These are phyloP conservation scores for Ceratobasidium sp. DNA, from an alignment of 1,284 basidiomycete species.

Conservation along the genomic window DNA sequence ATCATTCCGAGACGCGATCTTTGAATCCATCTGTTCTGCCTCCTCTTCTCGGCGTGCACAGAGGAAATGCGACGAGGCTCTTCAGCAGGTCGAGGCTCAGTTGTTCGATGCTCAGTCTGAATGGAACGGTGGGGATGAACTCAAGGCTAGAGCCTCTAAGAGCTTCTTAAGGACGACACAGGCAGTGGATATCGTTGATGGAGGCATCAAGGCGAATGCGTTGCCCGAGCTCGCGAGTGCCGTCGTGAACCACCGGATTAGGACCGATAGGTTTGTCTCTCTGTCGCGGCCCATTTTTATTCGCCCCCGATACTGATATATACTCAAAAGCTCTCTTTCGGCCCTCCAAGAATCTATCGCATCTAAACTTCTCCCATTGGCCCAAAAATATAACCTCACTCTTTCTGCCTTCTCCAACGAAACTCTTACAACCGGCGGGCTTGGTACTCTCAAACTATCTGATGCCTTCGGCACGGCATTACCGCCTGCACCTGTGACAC, in stretches of 20 bases:
- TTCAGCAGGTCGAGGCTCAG: slow-evolving; percentile 61
- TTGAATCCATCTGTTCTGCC: slow-evolving; percentile 11
- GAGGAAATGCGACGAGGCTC: slow-evolving; percentile 60
- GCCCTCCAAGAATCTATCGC: slow-evolving; percentile 64
- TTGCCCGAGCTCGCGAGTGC: slow-evolving; percentile 71
- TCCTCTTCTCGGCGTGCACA: slow-evolving; percentile 20
- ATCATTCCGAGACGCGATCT: slow-evolving; percentile 53
- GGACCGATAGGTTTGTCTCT: slow-evolving; percentile 63
- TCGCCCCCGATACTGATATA: not conserved
- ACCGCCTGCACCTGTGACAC: slow-evolving; percentile 70
- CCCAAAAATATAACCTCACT: slow-evolving; percentile 66
- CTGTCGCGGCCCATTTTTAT: slow-evolving; percentile 2
- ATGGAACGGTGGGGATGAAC: not conserved
- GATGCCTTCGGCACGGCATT: slow-evolving; percentile 64
- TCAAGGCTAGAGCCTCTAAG: slow-evolving; percentile 53
- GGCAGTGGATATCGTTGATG: slow-evolving; percentile 75
- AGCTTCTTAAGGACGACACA: slow-evolving; percentile 75
- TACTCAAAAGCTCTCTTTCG: slow-evolving; percentile 61
- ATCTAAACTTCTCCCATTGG: slow-evolving; percentile 62
- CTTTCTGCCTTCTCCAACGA: slow-evolving; percentile 66
- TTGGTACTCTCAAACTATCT: slow-evolving; percentile 59
- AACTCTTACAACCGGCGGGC: slow-evolving; percentile 37
- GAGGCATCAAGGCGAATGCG: slow-evolving; percentile 78
- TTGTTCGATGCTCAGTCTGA: slow-evolving; percentile 60
- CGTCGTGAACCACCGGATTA: slow-evolving; percentile 73